Conservation (phyloP, 176 grass and related monocot genomes). For the Eleusine indica region DNA sequence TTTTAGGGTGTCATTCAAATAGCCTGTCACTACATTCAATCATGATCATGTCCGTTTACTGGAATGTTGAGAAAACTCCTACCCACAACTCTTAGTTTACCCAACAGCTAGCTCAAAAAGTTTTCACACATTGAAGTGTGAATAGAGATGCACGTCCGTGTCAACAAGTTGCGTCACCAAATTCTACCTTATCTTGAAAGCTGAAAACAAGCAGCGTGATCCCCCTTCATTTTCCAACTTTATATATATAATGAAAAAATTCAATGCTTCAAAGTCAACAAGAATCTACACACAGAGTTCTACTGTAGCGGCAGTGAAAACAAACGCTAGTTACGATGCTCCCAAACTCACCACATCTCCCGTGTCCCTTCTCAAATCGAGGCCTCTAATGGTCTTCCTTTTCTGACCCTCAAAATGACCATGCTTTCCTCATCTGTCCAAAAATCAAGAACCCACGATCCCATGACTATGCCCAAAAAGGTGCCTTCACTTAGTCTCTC, state of each 20-base stretch:
- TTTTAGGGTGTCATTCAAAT: no score
- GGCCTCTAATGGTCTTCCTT: neutral
- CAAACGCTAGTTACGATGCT: no score
- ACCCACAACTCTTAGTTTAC: no score
- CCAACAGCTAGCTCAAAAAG: no score
- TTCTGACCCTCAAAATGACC: conserved; percentile 12
- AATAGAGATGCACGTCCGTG: neutral
- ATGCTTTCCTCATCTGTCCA: conserved; percentile 39
- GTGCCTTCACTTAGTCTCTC: neutral
- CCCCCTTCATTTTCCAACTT: neutral
- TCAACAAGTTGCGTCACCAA: neutral
- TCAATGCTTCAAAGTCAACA: neutral
- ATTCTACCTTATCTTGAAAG: neutral
- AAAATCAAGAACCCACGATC: conserved; percentile 34
- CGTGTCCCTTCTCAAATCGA: no score
- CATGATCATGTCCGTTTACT: no score
- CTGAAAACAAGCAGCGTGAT: neutral
- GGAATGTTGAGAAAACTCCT: no score
- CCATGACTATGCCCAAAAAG: conserved; percentile 31
- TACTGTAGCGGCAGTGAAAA: no score
- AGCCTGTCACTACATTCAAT: no score
- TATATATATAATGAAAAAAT: neutral
- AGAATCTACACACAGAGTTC: neutral
- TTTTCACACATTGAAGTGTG: neutral
- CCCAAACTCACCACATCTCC: no score